Evolutionary conservation across 129 eudicot genomes (phyloP).

Genomic region (Saussurea involucrata): DNA sequence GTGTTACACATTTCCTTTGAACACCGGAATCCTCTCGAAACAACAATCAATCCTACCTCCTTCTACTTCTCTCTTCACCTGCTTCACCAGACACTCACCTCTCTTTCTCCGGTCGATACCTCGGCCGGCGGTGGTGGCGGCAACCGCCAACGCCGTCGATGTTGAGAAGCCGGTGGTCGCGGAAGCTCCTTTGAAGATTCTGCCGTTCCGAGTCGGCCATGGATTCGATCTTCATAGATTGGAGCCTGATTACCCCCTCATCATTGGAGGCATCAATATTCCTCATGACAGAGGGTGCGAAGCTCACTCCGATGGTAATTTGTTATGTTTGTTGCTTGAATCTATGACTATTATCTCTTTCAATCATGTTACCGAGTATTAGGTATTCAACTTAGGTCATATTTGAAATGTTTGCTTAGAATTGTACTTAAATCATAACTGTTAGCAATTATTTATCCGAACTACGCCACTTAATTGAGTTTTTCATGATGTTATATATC

Average conservation of each 20-base stretch:
- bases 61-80: slow-evolving; percentile 6
- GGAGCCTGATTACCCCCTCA: slow-evolving; percentile 93
- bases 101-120: slow-evolving; percentile 21
- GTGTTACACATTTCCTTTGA: slow-evolving; percentile 27
- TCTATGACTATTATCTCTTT: not conserved
- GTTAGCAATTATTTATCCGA: not conserved
- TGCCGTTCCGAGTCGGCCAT: slow-evolving; percentile 91
- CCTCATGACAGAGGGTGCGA: slow-evolving; percentile 97
- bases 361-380: not conserved
- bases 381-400: not conserved
- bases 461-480: not conserved
- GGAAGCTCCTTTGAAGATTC: slow-evolving; percentile 43
- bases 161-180: slow-evolving; percentile 27
- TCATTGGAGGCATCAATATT: slow-evolving; percentile 88
- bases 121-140: slow-evolving; percentile 30
- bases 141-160: slow-evolving; percentile 55
- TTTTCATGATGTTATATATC: not conserved
- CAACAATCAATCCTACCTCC: slow-evolving; percentile 21
- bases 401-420: no score
- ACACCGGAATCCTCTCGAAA: slow-evolving; percentile 16
- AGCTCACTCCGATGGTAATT: slow-evolving; percentile 97
- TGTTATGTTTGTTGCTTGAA: not conserved
- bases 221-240: slow-evolving; percentile 92
- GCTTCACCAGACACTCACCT: slow-evolving; percentile 23
- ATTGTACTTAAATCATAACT: not conserved